A percentile compares a stretch with the other conserved stretches of the same genome.
These are phyloP conservation scores for Didymella glomerata DNA, from an alignment of 2,329 filamentous ascomycete genomes.

Conservation along the genomic window DNA sequence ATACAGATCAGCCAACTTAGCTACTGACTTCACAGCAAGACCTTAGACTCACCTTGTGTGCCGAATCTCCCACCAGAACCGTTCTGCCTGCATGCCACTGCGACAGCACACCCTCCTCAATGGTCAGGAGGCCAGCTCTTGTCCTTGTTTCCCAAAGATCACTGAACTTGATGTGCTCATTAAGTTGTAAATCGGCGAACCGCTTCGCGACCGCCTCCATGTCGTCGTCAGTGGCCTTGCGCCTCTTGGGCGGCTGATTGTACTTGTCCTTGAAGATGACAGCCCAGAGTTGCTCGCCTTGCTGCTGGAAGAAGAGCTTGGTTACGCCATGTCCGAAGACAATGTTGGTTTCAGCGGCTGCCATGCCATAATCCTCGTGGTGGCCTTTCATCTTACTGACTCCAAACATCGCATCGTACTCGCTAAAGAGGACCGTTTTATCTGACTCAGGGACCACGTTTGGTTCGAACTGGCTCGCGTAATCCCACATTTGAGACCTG, in stretches of 20 bases:
- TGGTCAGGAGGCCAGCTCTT: not conserved
- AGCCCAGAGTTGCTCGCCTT: not conserved
- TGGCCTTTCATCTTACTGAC: slow-evolving; percentile 24
- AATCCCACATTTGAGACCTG: slow-evolving; percentile 34
- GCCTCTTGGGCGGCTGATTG: not conserved
- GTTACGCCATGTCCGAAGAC: slow-evolving; percentile 34
- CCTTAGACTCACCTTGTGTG: not conserved
- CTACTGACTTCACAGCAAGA: not conserved
- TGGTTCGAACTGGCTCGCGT: slow-evolving; percentile 23
- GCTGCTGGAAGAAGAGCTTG: slow-evolving; percentile 22
- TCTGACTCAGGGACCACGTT: slow-evolving; percentile 20
- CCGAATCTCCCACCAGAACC: not conserved
- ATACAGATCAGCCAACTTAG: not conserved
- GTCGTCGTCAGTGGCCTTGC: not conserved
- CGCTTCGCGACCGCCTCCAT: not conserved
- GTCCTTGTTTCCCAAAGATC: not conserved
- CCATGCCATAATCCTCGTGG: slow-evolving; percentile 34
- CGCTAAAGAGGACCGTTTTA: slow-evolving; percentile 16
- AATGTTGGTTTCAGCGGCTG: slow-evolving; percentile 35
- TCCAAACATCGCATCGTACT: slow-evolving; percentile 22
- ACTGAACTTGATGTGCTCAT: not conserved
- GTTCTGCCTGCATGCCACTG: not conserved
- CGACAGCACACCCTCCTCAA: not conserved
- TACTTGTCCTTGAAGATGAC: not conserved
- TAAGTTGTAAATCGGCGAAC: not conserved